These are phyloP conservation scores for Chlorencoelia australis DNA, from an alignment of 2,329 filamentous ascomycete species.

Conservation along the genomic window DNA sequence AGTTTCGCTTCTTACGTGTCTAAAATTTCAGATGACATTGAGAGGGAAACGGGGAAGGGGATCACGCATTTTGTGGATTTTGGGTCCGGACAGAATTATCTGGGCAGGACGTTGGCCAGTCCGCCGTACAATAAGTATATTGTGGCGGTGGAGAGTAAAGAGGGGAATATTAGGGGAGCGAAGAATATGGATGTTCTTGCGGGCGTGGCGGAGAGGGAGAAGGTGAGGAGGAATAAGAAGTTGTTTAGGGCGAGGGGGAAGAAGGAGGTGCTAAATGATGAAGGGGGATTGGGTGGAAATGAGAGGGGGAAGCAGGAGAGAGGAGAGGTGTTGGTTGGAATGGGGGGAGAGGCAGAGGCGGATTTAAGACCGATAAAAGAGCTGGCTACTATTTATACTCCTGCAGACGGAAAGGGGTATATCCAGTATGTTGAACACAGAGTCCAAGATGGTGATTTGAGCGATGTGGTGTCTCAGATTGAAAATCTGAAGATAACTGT, in stretches of 20 bases:
- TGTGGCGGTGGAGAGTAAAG: conserved; percentile 80
- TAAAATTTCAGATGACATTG: conserved; percentile 46
- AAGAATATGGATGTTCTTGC: conserved; percentile 77
- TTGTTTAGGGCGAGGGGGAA: conserved; percentile 41
- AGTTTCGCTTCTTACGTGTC: conserved; percentile 84
- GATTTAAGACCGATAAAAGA: conserved; percentile 43
- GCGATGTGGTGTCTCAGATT: conserved; percentile 54
- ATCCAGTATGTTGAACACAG: conserved; percentile 71
- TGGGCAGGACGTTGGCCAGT: conserved; percentile 78
- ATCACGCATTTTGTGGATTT: conserved; percentile 92
- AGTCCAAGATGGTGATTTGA: conserved; percentile 63
- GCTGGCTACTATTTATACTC: conserved; percentile 42
- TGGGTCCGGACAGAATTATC: conserved; percentile 92
- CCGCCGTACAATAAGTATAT: conserved; percentile 79
- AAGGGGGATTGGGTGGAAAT: conserved; percentile 31
- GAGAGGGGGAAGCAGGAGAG: conserved; percentile 19
- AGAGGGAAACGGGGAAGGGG: conserved; percentile 41
- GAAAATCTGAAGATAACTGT: conserved; percentile 31
- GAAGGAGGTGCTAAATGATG: conserved; percentile 33
- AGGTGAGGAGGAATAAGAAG: conserved; percentile 76
- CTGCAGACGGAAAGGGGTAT: conserved; percentile 52
- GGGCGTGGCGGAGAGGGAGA: conserved; percentile 61
- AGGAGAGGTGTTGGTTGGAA: conserved; percentile 19
- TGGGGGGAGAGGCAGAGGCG: conserved; percentile 19
- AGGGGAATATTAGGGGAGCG: conserved; percentile 78